Evolutionary conservation across 495 filamentous ascomycete species (phyloP).

Genomic region (Hypoxylon subgilvum): DNA sequence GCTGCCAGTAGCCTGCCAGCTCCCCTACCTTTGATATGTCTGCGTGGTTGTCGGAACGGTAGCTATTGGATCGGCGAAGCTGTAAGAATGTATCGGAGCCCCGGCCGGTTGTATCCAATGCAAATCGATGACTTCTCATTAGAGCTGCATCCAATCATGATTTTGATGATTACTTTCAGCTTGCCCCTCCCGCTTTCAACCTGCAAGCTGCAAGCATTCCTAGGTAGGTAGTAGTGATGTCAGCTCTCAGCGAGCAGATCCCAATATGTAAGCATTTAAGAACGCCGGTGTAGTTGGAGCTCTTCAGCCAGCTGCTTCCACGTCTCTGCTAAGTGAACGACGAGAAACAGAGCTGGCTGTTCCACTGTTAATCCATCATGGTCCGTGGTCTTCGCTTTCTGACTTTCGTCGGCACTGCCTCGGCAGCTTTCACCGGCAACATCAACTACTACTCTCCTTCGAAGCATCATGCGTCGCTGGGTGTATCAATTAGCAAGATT

Average conservation of each 20-base stretch:
- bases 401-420: constrained; percentile 14
- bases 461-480: constrained; percentile 61
- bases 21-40: constrained; percentile 1
- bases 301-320: constrained; percentile 4
- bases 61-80: neutral
- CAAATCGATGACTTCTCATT: too few species aligned
- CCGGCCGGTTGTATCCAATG: neutral
- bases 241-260: neutral
- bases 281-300: neutral
- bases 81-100: constrained; percentile 11
- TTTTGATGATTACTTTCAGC: constrained; percentile 22
- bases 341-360: neutral
- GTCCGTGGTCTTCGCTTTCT: constrained; percentile 19
- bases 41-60: constrained; percentile 3
- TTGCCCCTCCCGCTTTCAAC: constrained; percentile 4
- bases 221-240: constrained; percentile 6
- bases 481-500: constrained; percentile 58
- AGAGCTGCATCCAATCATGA: constrained; percentile 25
- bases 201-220: constrained; percentile 4
- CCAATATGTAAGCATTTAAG: constrained; percentile 6
- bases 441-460: constrained; percentile 67
- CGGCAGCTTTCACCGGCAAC: constrained; percentile 52
- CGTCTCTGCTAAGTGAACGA: neutral
- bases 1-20: too few species aligned
- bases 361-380: constrained; percentile 17